These are phyloP conservation scores for Excoecaria agallocha DNA, from an alignment of 345 rosid species.

Conservation along the genomic window DNA sequence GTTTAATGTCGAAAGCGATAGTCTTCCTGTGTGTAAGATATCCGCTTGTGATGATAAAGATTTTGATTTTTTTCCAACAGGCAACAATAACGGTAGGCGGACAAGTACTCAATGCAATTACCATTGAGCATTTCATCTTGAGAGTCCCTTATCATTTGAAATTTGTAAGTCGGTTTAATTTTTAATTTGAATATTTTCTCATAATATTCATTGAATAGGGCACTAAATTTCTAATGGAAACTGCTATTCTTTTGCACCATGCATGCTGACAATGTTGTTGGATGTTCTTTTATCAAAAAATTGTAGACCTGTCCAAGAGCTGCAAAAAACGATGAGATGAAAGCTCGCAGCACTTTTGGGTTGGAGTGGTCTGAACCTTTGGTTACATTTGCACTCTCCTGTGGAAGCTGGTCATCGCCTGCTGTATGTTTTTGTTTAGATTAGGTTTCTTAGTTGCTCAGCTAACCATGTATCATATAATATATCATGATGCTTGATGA, in stretches of 20 bases:
- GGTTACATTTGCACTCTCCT: constrained; percentile 81
- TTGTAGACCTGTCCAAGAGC: constrained; percentile 65
- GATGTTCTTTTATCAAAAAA: not conserved
- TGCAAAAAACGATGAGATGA: constrained; percentile 66
- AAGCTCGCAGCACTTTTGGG: constrained; percentile 59
- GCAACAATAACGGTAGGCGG: constrained; percentile 77
- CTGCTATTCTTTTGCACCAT: not conserved
- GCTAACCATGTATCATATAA: not conserved
- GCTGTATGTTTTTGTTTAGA: constrained; percentile 53
- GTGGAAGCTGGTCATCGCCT: constrained; percentile 98
- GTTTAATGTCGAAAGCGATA: not conserved
- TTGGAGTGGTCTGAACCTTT: constrained; percentile 88
- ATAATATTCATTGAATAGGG: not conserved
- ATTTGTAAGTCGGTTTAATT: constrained; percentile 52
- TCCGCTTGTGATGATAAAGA: not conserved
- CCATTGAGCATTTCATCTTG: constrained; percentile 87
- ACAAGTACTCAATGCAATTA: constrained; percentile 66
- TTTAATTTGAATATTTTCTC: not conserved
- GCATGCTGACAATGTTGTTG: not conserved
- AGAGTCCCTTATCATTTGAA: constrained; percentile 89
- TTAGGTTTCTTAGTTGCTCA: not conserved
- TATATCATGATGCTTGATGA: too few species aligned
- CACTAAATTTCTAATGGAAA: constrained; percentile 2
- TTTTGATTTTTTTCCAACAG: constrained; percentile 38
- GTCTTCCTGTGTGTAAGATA: not conserved